Evolutionary conservation across 179 eudicot species (phyloP).

Genomic region (Sideroxylon spinosum): DNA sequence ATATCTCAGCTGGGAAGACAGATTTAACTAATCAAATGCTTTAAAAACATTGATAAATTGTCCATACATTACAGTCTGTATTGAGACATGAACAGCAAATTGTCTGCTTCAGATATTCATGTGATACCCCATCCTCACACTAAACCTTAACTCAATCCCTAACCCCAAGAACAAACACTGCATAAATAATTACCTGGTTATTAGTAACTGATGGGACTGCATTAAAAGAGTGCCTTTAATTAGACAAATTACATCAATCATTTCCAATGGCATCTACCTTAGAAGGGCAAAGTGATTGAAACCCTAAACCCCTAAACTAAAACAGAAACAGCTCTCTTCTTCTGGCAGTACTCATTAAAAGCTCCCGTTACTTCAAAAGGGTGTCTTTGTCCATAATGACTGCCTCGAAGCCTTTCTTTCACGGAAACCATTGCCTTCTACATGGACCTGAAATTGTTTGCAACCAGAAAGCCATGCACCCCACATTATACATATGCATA

Average conservation of each 20-base stretch:
- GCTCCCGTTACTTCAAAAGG: constrained; percentile 3
- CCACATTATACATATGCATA: not conserved
- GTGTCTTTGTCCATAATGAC: not conserved
- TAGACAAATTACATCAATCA: not conserved
- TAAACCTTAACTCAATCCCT: not conserved
- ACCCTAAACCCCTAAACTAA: constrained; percentile 14
- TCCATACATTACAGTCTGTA: too few relatives aligned
- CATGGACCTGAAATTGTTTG: constrained; percentile 14
- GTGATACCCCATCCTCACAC: not conserved
- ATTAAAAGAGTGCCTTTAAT: not conserved
- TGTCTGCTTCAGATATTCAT: not conserved
- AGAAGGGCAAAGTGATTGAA: constrained; percentile 28
- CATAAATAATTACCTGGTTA: too few relatives aligned
- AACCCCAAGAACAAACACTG: not conserved
- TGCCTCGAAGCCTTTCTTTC: constrained; percentile 16
- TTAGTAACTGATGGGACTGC: not conserved
- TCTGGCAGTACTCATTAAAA: not conserved
- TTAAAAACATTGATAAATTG: too few relatives aligned
- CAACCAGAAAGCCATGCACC: constrained; percentile 15
- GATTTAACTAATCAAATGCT: not conserved
- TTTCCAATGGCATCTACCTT: constrained; percentile 29
- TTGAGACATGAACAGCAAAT: not conserved
- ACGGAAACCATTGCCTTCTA: constrained; percentile 12
- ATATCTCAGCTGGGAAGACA: too few relatives aligned
- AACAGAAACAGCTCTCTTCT: not conserved